These are phyloP conservation scores for Ascoidea asiatica DNA, from an alignment of 805 yeast genomes.

Conservation along the genomic window DNA sequence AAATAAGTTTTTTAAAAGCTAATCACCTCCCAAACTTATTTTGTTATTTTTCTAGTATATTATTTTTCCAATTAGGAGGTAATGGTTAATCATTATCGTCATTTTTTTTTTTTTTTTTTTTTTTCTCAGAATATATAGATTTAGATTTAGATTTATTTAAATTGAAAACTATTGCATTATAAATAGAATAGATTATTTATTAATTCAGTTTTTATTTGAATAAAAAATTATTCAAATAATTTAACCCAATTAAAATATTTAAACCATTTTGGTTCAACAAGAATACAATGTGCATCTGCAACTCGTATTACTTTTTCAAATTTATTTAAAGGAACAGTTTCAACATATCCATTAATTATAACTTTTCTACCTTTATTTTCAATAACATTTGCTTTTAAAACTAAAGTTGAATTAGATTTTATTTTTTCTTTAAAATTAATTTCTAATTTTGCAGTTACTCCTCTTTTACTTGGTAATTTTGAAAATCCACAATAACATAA, in stretches of 20 bases:
- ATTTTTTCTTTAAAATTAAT: slow-evolving; percentile 41
- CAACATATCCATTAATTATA: slow-evolving; percentile 54
- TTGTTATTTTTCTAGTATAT: too few relatives aligned
- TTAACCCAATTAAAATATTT: slow-evolving; percentile 48
- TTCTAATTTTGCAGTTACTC: slow-evolving; percentile 74
- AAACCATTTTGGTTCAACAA: slow-evolving; percentile 87
- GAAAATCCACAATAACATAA: slow-evolving; percentile 80
- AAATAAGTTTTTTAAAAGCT: too few relatives aligned
- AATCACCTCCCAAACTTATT: too few relatives aligned
- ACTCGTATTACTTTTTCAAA: slow-evolving; percentile 14
- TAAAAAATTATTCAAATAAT: slow-evolving; percentile 14
- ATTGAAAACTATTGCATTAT: too few relatives aligned
- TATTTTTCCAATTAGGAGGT: not conserved
- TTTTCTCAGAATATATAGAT: too few relatives aligned
- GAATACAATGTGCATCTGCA: slow-evolving; percentile 54
- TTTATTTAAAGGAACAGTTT: slow-evolving; percentile 28
- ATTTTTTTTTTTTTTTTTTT: too few relatives aligned
- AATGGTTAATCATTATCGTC: not conserved
- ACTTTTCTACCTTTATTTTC: slow-evolving; percentile 72
- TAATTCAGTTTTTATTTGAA: too few relatives aligned
- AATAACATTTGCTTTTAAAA: slow-evolving; percentile 52
- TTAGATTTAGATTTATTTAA: not conserved
- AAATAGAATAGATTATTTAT: too few relatives aligned
- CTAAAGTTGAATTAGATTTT: slow-evolving; percentile 45
- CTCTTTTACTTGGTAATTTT: slow-evolving; percentile 62